Evolutionary conservation across 129 eudicot species (phyloP).

Genomic region (Flaveria brownii): DNA sequence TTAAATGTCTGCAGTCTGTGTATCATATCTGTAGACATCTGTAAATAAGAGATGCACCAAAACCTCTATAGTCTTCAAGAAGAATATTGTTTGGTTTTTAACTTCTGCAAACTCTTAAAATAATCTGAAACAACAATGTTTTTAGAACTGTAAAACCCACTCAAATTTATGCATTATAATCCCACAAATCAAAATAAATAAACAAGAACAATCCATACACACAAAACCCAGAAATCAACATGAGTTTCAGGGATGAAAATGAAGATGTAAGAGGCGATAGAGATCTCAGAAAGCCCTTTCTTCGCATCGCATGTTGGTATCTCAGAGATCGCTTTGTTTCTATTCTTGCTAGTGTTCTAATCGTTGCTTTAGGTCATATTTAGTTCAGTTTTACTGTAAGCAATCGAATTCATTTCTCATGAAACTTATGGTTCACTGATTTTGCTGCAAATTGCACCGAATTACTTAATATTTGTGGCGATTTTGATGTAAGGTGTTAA

Average conservation of each 20-base stretch:
- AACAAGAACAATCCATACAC: neutral
- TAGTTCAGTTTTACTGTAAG: conserved; percentile 95
- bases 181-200: no score
- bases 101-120: no score
- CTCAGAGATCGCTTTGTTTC: conserved; percentile 84
- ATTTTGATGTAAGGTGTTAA: neutral
- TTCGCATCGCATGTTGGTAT: conserved; percentile 95
- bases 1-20: no score
- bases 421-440: neutral
- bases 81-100: no score
- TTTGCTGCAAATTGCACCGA: conserved; percentile 5
- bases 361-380: conserved; percentile 90
- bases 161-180: neutral
- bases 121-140: no score
- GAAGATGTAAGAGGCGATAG: conserved; percentile 51
- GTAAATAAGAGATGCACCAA: no score
- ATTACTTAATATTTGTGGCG: conserved; percentile 8
- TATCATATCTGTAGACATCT: no score
- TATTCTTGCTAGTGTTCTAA: conserved; percentile 87
- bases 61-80: no score
- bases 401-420: neutral
- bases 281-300: conserved; percentile 81
- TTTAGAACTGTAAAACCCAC: neutral
- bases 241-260: conserved; percentile 74
- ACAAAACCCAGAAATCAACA: conserved; percentile 5